Conservation (phyloP, 2,329 filamentous ascomycete genomes). For the Alternaria ventricosa region DNA sequence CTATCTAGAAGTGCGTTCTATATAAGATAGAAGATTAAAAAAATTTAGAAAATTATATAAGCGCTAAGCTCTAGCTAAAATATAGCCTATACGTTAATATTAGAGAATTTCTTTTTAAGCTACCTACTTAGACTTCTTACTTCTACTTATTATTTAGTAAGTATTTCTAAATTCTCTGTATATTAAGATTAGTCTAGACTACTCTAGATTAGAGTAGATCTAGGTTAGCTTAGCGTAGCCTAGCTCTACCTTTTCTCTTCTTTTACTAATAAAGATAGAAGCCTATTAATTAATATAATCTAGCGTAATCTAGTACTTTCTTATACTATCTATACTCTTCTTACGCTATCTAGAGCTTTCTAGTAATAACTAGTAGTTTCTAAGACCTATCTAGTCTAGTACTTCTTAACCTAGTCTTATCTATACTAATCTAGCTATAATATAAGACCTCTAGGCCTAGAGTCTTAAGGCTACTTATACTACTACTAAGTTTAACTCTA, state of each 20-base stretch:
- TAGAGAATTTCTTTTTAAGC: background rate
- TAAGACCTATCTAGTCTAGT: too few relatives aligned
- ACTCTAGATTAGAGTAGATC: background rate
- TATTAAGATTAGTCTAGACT: too few relatives aligned
- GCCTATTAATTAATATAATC: background rate
- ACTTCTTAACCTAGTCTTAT: background rate
- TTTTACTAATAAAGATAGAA: background rate
- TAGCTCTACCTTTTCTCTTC: background rate
- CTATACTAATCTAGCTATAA: background rate
- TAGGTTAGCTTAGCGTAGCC: background rate
- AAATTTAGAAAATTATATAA: background rate
- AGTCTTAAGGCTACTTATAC: too few relatives aligned
- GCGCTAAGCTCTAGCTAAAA: background rate
- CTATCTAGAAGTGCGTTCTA: too few relatives aligned
- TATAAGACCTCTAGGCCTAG: too few relatives aligned
- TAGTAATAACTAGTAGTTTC: background rate
- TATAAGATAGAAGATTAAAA: too few relatives aligned
- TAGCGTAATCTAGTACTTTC: background rate
- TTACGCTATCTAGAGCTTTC: background rate
- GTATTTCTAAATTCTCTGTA: background rate
- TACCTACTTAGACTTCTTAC: background rate
- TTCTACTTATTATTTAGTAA: background rate
- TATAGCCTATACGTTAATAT: background rate
- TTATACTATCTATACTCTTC: background rate
- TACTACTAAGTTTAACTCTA: background rate